Evolutionary conservation across 805 yeast species (phyloP), one percentile per base, ranked within the genome.

Genomic region (Clavispora fructus): DNA sequence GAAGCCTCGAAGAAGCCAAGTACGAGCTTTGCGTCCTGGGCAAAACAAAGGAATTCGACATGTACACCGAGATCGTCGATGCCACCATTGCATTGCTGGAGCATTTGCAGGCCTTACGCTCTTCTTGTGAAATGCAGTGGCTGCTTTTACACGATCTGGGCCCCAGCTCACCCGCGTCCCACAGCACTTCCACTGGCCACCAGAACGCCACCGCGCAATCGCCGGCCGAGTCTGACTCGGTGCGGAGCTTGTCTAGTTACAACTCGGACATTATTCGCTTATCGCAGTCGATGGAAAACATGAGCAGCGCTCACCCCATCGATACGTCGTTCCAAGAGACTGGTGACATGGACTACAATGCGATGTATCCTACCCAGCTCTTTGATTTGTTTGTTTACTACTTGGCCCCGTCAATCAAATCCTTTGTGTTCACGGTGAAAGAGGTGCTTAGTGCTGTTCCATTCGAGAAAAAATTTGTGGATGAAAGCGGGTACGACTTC

Each of bases 361-460:
- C 65, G 11, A 58, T 58, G 2, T 62, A 60, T 45, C 55, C 72
- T 1, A 58, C 59, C 14, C 80, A 82, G 56, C 65, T 86, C 16
- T 85, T 85, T 59, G 82, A 82, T 45, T 57, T 83, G 31, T 87
- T 87, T 59, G 82, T 83, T 1, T 76, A 75, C 51, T 74, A 84
- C 54, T 65, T 87, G 39, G 88, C 90, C 0, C 94, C 95, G 0
- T 82, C 91, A 0, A 72, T 84, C 60, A 79, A 79, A 57, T 80
- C 88, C 1, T 80, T 82, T 53, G 74, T 80, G 1, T 76, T 75
- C 55, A 85, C 90, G 0, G 69, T 86, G 43, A 73, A 79, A 46
- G 81, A 79, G 28, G 82, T 86, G 7, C 60, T 87, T 46, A 68
- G 70, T 17, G 82, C 79, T 11, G 65, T 82, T 2, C 85, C 87